Base-by-base conservation (phyloP, 305 asterid genomes). In the Nicotiana rustica region DNA sequence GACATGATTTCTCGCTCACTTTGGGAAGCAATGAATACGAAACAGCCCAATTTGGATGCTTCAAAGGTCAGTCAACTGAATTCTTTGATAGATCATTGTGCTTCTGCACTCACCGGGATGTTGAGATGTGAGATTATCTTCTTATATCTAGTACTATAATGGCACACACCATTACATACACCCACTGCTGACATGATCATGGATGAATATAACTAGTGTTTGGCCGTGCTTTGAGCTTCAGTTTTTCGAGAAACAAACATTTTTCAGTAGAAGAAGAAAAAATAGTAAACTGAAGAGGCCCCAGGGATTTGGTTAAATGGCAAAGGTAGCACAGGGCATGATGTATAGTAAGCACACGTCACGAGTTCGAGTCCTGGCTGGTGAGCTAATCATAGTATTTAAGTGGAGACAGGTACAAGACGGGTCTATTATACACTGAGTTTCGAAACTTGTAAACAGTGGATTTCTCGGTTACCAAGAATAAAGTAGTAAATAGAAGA, bases 21-120 rank as follows among this genome's bases (percentile, higher is more conserved):
- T 66, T 96, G 97, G 99, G 95, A 96, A 84, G 99, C 99, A 67
- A 82, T 96, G 85, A 96, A 92, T 77, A 88, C 97, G 17, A 88
- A 90, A 85, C 98, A 94, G 83, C 80, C 94, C 65, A 89, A 88
- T 60, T 64, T 90, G 67, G 95, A 94, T 38, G 90, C 90, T 81
- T 78, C 86, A 14, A 89, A 88, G 95, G 98, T 95, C 82, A 76
- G 82, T 67, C 71, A 60, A 38, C 55, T 0, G 18, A 80, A 47
- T 44, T 13, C 47, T 35, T 33, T 69, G 5, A 52, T 1, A 52
- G 5, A 12, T 41, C 77, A 0, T 56, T 10, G 6, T 1, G 10
- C 77, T 41, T 41, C 77, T 38, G 10, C 35, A n/a, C 77, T 9
- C 60, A 44, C 60, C 1, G 2, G 78, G 21, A 18, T 2, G 60